A percentile compares a stretch with the other conserved stretches of the same genome.
Conservation (phyloP, 768 basidiomycete species). For the Tylopilus plumbeoviolaceoides region DNA sequence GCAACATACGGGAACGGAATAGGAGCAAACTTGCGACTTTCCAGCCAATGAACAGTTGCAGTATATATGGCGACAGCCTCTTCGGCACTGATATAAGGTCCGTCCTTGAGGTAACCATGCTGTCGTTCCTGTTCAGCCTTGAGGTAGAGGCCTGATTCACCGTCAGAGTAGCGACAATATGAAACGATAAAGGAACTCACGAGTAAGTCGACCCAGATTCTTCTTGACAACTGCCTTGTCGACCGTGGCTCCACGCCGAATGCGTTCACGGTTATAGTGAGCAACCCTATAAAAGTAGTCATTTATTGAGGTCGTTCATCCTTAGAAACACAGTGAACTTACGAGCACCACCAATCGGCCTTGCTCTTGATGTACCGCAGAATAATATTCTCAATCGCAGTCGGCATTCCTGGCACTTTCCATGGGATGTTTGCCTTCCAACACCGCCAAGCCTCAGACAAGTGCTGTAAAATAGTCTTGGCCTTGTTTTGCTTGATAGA, state of each 20-base stretch:
- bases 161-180: constrained; percentile 1
- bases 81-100: constrained; percentile 97
- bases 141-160: constrained; percentile 68
- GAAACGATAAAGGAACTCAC: constrained; percentile 37
- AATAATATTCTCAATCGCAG: constrained; percentile 99
- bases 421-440: constrained; percentile 98
- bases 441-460: constrained; percentile 98
- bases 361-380: constrained; percentile 99
- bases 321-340: constrained; percentile 27
- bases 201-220: constrained; percentile 96
- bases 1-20: constrained; percentile 90
- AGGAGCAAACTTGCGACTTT: constrained; percentile 95
- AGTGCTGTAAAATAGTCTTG: constrained; percentile 98
- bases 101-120: constrained; percentile 98
- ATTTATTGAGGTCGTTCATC: background rate
- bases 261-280: constrained; percentile 97
- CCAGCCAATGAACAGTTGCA: constrained; percentile 98
- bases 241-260: constrained; percentile 92
- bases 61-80: constrained; percentile 99
- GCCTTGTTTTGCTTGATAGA: constrained; percentile 99
- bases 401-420: constrained; percentile 99
- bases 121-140: constrained; percentile 99
- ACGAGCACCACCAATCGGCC: constrained; percentile 98
- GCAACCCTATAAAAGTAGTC: constrained; percentile 58
- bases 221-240: constrained; percentile 99